These are phyloP conservation scores for Toxicodendron radicans DNA, from an alignment of 345 rosid genomes.

Conservation along the genomic window DNA sequence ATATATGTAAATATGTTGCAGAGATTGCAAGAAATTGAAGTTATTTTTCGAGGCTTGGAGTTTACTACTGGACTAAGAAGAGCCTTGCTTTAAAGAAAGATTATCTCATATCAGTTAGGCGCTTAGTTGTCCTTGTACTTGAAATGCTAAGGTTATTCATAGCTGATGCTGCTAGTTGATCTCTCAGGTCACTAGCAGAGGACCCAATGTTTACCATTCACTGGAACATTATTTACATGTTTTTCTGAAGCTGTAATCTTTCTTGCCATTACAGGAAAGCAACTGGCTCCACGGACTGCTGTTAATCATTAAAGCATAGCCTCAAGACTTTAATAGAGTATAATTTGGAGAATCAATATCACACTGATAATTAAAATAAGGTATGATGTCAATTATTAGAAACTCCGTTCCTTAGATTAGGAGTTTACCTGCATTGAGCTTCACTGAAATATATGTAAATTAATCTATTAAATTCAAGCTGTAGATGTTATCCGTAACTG, in stretches of 20 bases:
- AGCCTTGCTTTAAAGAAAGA: conserved; percentile 47
- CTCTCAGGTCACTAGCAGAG: not conserved
- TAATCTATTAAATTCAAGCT: not conserved
- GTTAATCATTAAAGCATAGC: not conserved
- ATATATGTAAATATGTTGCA: conserved; percentile 9
- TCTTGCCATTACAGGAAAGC: conserved; percentile 42
- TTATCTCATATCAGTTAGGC: conserved; percentile 2
- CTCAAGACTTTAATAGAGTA: not conserved
- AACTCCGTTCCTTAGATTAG: not conserved
- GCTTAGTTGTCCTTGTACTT: not conserved
- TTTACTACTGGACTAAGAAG: conserved; percentile 47
- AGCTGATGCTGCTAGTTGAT: conserved; percentile 13
- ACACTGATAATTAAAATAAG: conserved; percentile 16
- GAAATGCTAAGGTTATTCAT: conserved; percentile 2
- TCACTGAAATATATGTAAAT: not conserved
- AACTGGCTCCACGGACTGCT: conserved; percentile 12
- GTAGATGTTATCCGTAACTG: too few relatives aligned
- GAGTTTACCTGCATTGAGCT: not conserved
- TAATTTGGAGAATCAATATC: conserved; percentile 12
- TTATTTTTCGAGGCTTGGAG: conserved; percentile 36
- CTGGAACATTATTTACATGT: not conserved
- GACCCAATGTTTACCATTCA: not conserved
- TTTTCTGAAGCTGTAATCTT: conserved; percentile 21
- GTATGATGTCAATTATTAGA: conserved; percentile 28
- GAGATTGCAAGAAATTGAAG: conserved; percentile 31